Conservation (phyloP, 2,329 filamentous ascomycete genomes). For the Fusarium sororula region DNA sequence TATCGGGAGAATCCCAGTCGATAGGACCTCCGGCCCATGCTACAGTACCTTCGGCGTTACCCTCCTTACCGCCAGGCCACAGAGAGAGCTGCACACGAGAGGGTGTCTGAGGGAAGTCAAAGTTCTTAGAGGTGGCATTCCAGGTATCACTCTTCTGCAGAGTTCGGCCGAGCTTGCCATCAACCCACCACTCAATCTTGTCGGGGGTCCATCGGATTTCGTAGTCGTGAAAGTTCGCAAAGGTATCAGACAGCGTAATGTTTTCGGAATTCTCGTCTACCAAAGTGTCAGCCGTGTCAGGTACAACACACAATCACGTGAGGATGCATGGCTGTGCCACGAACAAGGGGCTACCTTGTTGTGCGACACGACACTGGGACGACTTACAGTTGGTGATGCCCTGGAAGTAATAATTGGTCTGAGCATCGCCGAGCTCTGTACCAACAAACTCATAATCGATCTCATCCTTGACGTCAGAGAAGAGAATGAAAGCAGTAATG, state of each 20-base stretch:
- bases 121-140: constrained; percentile 84
- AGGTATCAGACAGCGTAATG: constrained; percentile 75
- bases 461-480: constrained; percentile 96
- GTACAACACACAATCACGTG: constrained; percentile 12
- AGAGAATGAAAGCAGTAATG: constrained; percentile 95
- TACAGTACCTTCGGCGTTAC: constrained; percentile 85
- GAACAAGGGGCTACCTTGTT: constrained; percentile 2
- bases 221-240: constrained; percentile 84
- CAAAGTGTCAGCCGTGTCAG: constrained; percentile 14
- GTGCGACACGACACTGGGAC: not conserved
- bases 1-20: constrained; percentile 81
- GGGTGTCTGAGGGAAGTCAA: constrained; percentile 90
- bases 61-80: constrained; percentile 87
- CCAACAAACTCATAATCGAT: constrained; percentile 98
- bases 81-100: constrained; percentile 91
- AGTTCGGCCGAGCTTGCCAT: constrained; percentile 79
- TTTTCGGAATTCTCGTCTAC: constrained; percentile 80
- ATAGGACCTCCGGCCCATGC: constrained; percentile 90
- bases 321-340: not conserved
- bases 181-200: constrained; percentile 84
- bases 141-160: constrained; percentile 82
- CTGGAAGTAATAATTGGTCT: constrained; percentile 98
- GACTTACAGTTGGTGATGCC: constrained; percentile 87
- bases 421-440: constrained; percentile 76
- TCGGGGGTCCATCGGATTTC: constrained; percentile 94